Evolutionary conservation across 2,329 filamentous ascomycete species (phyloP), one percentile per base, ranked within the genome.

Genomic region (Fulvia fulva): DNA sequence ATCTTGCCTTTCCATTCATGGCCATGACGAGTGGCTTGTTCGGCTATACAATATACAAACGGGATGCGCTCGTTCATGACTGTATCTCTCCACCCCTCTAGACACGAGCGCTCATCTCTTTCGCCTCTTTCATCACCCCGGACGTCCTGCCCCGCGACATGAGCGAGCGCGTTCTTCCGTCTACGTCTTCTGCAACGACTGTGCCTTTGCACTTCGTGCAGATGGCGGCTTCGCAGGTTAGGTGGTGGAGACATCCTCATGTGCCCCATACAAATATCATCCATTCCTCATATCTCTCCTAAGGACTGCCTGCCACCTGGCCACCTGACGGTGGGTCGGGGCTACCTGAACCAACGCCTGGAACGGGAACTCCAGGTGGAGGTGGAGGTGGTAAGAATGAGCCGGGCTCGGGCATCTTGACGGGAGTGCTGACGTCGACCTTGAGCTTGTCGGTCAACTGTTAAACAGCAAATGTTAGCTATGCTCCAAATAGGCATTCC

Each of bases 361-460:
- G 30, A 7, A 46, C n/a, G n/a, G 55, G 49, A 45, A 52, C 22
- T 2, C 11, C 19, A 19, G 45, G 28, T 4, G 53, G 44, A 3
- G 44, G 53, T 14, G 56, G 56, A 14, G 57, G 50, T 16, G 55
- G 51, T 25, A 53, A 30, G 9, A 22, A 34, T 19, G 9, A 5
- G 3, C 34, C 58, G n/a, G 30, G 51, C 30, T 83, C 82, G 0
- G 90, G 90, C 16, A 93, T 75, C 69, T 89, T 87, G 72, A 92
- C 85, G 1, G 84, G 85, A 21, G 81, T 76, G 54, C 80, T 75
- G 21, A 84, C 80, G 60, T 84, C 70, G 43, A 74, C 78, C 60
- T 81, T 82, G 52, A 90, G 76, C 60, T 90, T 89, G 47, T 83
- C 82, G 0, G 86, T 80, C 37, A 99, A 78, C 70, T n/a, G n/a